Evolutionary conservation across 148 eudicot genomes (phyloP).

Genomic region (Dysphania ambrosioides): DNA sequence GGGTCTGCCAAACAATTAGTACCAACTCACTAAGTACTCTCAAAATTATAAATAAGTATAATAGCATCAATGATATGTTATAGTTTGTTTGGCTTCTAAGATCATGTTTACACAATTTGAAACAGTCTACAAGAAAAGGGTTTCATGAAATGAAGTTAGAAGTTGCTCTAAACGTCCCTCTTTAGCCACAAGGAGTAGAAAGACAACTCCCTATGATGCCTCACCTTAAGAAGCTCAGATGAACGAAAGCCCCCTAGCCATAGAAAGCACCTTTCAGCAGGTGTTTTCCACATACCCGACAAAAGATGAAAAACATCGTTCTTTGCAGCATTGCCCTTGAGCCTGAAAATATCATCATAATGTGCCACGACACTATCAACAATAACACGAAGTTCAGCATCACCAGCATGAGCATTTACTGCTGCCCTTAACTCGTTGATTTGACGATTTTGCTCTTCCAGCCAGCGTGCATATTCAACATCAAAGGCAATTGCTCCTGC

Average conservation of each 20-base stretch:
- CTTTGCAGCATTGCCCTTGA: slow-evolving; percentile 52
- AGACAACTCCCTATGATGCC: neutral
- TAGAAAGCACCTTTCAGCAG: slow-evolving; percentile 56
- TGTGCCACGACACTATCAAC: slow-evolving; percentile 47
- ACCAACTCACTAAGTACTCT: too few species aligned
- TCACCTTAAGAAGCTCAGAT: slow-evolving; percentile 57
- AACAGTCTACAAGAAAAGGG: neutral
- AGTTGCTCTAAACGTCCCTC: neutral
- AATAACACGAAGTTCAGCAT: slow-evolving; percentile 49
- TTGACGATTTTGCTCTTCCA: slow-evolving; percentile 54
- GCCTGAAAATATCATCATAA: slow-evolving; percentile 49
- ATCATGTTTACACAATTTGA: neutral
- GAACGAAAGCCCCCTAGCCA: slow-evolving; percentile 64
- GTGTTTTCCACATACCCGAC: slow-evolving; percentile 63
- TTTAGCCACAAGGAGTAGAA: neutral
- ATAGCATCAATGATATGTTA: too few species aligned
- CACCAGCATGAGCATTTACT: slow-evolving; percentile 51
- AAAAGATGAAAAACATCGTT: slow-evolving; percentile 55
- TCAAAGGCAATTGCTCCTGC: slow-evolving; percentile 60
- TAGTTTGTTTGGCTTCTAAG: neutral
- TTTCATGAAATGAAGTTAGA: neutral
- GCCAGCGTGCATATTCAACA: slow-evolving; percentile 56
- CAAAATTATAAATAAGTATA: neutral
- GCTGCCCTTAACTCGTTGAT: slow-evolving; percentile 50
- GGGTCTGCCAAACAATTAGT: too few species aligned